phyloP scores from a whole-genome alignment of 306 rosid species.

The Prosopis cineraria region DNA sequence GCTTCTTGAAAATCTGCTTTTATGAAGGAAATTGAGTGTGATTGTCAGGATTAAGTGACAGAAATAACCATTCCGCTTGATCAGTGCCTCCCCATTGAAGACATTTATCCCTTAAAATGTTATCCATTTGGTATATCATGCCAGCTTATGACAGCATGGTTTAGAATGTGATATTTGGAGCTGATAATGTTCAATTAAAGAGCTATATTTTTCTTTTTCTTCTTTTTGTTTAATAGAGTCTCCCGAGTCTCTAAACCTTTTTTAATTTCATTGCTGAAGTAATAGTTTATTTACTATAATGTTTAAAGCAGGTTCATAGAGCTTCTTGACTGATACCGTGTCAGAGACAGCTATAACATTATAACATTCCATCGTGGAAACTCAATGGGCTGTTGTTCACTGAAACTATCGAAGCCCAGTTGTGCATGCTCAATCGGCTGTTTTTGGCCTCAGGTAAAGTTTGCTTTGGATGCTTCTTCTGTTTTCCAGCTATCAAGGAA shows the following conservation, averaged over 20 bases:
- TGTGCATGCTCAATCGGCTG: conserved; percentile 2
- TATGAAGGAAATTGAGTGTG: too few relatives aligned
- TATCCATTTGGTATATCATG: not conserved
- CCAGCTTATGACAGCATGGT: not conserved
- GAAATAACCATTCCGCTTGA: too few relatives aligned
- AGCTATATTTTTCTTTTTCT: not conserved
- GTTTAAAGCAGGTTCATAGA: not conserved
- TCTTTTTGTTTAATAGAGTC: not conserved
- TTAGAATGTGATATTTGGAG: not conserved
- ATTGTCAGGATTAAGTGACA: not conserved
- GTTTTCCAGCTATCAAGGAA: not conserved
- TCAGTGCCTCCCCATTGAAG: not conserved
- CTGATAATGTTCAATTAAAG: not conserved
- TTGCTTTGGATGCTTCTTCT: not conserved
- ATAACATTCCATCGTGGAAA: not conserved
- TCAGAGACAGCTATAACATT: not conserved
- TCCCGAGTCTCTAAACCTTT: not conserved
- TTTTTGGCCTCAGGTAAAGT: conserved; percentile 8
- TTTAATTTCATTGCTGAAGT: not conserved
- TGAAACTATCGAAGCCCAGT: conserved; percentile 7
- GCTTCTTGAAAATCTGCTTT: too few relatives aligned
- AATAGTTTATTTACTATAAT: not conserved
- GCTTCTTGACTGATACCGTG: not conserved
- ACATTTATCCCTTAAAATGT: not conserved
- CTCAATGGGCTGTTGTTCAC: conserved; percentile 28